Evolutionary conservation across 2,329 filamentous ascomycete genomes (phyloP).

Genomic region (Diaporthe caulivora): DNA sequence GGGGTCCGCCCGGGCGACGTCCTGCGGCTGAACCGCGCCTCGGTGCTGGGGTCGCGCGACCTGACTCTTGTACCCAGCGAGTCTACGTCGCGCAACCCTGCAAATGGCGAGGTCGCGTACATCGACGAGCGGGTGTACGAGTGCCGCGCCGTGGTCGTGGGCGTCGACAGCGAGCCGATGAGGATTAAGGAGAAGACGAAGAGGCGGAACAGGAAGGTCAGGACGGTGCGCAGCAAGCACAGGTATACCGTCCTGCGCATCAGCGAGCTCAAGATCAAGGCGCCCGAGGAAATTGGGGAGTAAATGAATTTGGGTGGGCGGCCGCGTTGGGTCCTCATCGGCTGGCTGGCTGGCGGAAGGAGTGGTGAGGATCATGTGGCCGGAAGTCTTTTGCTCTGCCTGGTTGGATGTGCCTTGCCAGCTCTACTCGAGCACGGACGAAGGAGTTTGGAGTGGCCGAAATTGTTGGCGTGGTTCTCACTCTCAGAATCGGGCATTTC

Average conservation of each 20-base stretch:
- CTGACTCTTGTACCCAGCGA: conserved; percentile 74
- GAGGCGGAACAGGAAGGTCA: conserved; percentile 78
- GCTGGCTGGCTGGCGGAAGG: neutral
- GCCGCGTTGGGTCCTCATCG: neutral
- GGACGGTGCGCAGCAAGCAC: conserved; percentile 89
- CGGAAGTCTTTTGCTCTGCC: neutral
- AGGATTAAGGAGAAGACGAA: conserved; percentile 85
- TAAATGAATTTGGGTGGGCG: conserved; percentile 29
- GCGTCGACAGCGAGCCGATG: conserved; percentile 84
- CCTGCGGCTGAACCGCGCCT: conserved; percentile 88
- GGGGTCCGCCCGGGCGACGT: conserved; percentile 84
- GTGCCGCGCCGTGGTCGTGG: conserved; percentile 87
- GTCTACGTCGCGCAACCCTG: conserved; percentile 64
- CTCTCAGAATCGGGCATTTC: too few relatives aligned
- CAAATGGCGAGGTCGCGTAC: conserved; percentile 77
- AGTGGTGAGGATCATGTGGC: neutral
- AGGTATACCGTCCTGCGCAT: conserved; percentile 88
- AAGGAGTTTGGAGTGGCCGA: too few relatives aligned
- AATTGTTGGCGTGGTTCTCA: too few relatives aligned
- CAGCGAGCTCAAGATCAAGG: conserved; percentile 79
- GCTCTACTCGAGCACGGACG: neutral
- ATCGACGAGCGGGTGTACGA: conserved; percentile 87
- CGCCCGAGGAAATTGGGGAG: conserved; percentile 54
- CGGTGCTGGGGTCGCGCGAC: conserved; percentile 85
- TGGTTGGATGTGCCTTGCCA: neutral